Base-by-base conservation (phyloP, 2,329 filamentous ascomycete species). In the Stagonosporopsis chrysanthemi region DNA sequence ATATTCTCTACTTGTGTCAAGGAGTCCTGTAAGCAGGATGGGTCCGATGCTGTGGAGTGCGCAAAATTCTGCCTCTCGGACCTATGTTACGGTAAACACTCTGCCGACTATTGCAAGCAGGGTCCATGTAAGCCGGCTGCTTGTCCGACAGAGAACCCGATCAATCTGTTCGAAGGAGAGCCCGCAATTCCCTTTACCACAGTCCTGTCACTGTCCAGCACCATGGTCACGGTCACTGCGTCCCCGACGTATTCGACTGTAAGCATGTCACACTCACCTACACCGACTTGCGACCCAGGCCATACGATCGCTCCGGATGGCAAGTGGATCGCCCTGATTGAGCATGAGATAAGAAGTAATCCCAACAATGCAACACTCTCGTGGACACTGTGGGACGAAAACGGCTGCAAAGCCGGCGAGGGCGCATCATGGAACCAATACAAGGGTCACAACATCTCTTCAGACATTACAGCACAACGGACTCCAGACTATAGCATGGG, bases 381-480 rank as follows among this genome's bases (percentile, higher is more conserved):
- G 4, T 62, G 56, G 56, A 43, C 26, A 11, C 22, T 62, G 9
- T 56, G 51, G 42, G 56, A 62, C n/a, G 38, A 50, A 22, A 24
- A 62, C 15, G 60, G 60, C 14, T 56, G 45, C 31, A 17, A 51
- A 6, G 52, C 52, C 17, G 51, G 50, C 14, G 23, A 22, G 3
- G 60, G 56, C 9, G n/a, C 24, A 6, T 28, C n/a, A 2, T 26
- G 6, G 28, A 51, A 44, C 14, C 15, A 17, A 0, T 17, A 42
- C 9, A 17, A 39, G 2, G 46, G 51, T 11, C 11, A 7, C 15
- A 44, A 51, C 14, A 29, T 57, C 11, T 2, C 31, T 0, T 15
- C 28, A 1, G 29, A 38, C 1, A 58, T 58, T 7, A 41, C 33
- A 9, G 17, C 50, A 6, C 24, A 15, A n/a, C 50, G 50, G 15